Percentiles rank a stretch among this genome's conserved stretches.
These are phyloP conservation scores for Phytophthora hybrid DNA, from an alignment of 352 stramenopile genomes.

Conservation along the genomic window DNA sequence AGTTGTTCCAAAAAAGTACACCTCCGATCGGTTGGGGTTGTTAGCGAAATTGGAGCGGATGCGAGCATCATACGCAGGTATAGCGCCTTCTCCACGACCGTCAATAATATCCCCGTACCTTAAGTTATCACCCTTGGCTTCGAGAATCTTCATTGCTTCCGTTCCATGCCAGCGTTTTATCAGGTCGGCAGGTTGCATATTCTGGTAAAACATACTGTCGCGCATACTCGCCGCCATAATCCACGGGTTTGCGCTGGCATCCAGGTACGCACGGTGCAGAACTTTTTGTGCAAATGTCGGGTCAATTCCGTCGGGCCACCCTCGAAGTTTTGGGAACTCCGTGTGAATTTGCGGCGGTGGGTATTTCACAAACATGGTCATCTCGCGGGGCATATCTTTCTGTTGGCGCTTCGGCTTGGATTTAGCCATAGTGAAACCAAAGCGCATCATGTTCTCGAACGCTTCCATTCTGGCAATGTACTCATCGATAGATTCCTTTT, in stretches of 20 bases:
- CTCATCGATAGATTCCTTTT: slow-evolving; percentile 27
- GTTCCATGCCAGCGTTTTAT: slow-evolving; percentile 42
- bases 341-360: slow-evolving; percentile 23
- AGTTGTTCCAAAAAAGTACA: slow-evolving; percentile 38
- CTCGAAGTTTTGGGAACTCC: slow-evolving; percentile 37
- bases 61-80: slow-evolving; percentile 32
- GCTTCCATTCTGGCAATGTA: slow-evolving; percentile 35
- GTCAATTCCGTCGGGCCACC: slow-evolving; percentile 34
- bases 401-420: background rate
- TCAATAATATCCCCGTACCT: slow-evolving; percentile 30
- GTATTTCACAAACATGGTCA: slow-evolving; percentile 20
- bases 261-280: slow-evolving; percentile 31
- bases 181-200: slow-evolving; percentile 1
- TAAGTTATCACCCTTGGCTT: background rate
- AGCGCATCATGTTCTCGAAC: slow-evolving; percentile 18
- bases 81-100: background rate
- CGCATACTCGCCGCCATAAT: slow-evolving; percentile 19
- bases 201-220: slow-evolving; percentile 11
- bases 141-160: slow-evolving; percentile 12
- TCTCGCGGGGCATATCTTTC: slow-evolving; percentile 20
- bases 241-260: slow-evolving; percentile 29
- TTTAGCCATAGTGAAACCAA: background rate
- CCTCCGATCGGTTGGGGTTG: slow-evolving; percentile 29
- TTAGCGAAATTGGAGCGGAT: slow-evolving; percentile 43
- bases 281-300: slow-evolving; percentile 26